Evolutionary conservation across 2,329 filamentous ascomycete genomes (phyloP).

Genomic region (Alternaria viburni): DNA sequence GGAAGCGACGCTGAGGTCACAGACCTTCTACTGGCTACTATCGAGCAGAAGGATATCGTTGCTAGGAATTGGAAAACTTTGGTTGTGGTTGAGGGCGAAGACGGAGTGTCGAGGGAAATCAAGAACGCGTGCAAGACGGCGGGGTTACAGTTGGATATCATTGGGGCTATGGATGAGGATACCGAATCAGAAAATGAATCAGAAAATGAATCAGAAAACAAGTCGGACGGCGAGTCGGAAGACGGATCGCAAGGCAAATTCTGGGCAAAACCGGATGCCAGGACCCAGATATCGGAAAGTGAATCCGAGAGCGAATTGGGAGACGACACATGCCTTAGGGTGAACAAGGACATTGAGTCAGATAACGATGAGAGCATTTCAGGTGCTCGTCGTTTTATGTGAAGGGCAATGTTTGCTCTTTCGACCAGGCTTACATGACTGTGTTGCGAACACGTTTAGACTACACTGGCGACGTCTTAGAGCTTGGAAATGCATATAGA

Average conservation of each 20-base stretch:
- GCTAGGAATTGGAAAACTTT: constrained; percentile 33
- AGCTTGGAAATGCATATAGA: neutral
- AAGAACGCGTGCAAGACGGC: constrained; percentile 32
- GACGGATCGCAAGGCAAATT: neutral
- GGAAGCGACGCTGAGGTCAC: constrained; percentile 40
- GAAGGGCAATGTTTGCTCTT: neutral
- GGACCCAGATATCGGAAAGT: neutral
- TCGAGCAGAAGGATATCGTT: constrained; percentile 36
- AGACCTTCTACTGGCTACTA: constrained; percentile 33
- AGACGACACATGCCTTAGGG: neutral
- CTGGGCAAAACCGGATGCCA: neutral
- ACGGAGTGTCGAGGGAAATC: constrained; percentile 26
- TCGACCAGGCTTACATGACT: neutral
- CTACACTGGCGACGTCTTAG: neutral
- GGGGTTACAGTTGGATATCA: constrained; percentile 50
- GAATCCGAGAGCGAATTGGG: neutral
- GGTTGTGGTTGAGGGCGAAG: constrained; percentile 35
- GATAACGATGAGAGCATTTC: neutral
- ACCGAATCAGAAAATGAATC: neutral
- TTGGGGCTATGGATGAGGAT: constrained; percentile 52
- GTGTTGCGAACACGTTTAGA: neutral
- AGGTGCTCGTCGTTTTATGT: neutral
- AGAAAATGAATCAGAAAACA: neutral
- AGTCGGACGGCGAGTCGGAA: neutral
- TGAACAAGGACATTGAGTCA: neutral